These are phyloP conservation scores for Aspergillus melleus DNA, from an alignment of 2,329 filamentous ascomycete species.

Conservation along the genomic window DNA sequence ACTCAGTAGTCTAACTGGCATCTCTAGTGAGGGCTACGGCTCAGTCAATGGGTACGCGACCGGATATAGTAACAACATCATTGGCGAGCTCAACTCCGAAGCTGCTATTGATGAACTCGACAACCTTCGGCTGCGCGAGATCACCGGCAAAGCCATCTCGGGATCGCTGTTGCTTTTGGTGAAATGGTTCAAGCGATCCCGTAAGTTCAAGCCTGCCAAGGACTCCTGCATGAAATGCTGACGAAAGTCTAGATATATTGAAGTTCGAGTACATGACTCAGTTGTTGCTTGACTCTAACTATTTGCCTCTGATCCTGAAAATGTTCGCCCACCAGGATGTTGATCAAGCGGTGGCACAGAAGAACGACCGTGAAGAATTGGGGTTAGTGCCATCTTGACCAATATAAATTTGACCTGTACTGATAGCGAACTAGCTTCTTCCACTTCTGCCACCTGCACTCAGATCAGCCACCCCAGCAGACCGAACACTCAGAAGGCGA, in stretches of 20 bases:
- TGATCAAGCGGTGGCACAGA: slow-evolving; percentile 83
- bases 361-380: slow-evolving; percentile 76
- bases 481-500: slow-evolving; percentile 36
- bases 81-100: slow-evolving; percentile 32
- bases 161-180: slow-evolving; percentile 81
- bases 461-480: slow-evolving; percentile 55
- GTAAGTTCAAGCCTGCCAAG: slow-evolving; percentile 54
- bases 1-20: background rate
- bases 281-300: slow-evolving; percentile 90
- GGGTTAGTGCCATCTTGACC: slow-evolving; percentile 55
- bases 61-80: slow-evolving; percentile 14
- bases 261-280: slow-evolving; percentile 97
- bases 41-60: slow-evolving; percentile 24
- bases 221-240: slow-evolving; percentile 7
- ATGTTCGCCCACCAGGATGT: slow-evolving; percentile 93
- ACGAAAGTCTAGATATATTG: slow-evolving; percentile 66
- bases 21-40: slow-evolving; percentile 27
- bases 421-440: slow-evolving; percentile 67
- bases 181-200: slow-evolving; percentile 96
- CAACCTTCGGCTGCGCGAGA: slow-evolving; percentile 76
- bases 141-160: slow-evolving; percentile 88
- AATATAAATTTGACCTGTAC: background rate
- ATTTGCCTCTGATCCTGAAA: slow-evolving; percentile 87
- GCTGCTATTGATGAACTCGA: slow-evolving; percentile 72
- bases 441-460: slow-evolving; percentile 77